A percentile compares a stretch with the other conserved stretches of the same genome.
Conservation (phyloP, 176 grass and related monocot genomes). For the Paspalum notatum region DNA sequence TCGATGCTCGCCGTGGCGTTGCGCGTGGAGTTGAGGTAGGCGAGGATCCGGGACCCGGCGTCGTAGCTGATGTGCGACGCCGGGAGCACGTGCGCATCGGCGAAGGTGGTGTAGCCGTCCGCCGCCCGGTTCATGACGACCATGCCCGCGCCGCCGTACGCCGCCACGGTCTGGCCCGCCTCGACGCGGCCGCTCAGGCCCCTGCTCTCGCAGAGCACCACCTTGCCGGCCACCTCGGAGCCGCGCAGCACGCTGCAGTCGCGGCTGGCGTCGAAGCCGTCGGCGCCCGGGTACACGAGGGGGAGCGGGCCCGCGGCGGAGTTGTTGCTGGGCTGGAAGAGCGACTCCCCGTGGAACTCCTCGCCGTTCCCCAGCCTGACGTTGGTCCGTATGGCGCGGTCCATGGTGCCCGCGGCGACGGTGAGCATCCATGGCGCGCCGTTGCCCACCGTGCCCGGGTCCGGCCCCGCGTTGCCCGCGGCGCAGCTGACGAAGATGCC, state of each 20-base stretch:
- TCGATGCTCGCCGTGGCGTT: conserved; percentile 58
- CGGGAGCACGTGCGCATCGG: conserved; percentile 63
- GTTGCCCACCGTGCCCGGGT: conserved; percentile 52
- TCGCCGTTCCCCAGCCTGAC: conserved; percentile 72
- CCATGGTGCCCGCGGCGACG: conserved; percentile 76
- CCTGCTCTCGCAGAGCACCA: conserved; percentile 68
- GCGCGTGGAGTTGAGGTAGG: conserved; percentile 62
- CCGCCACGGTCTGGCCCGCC: conserved; percentile 52
- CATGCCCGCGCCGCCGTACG: conserved; percentile 57
- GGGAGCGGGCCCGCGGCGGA: conserved; percentile 33
- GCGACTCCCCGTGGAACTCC: conserved; percentile 74
- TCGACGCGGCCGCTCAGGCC: conserved; percentile 55
- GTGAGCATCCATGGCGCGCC: conserved; percentile 92
- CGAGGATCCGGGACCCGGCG: conserved; percentile 47
- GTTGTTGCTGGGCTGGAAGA: conserved; percentile 59
- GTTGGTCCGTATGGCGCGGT: conserved; percentile 63
- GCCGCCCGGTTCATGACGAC: conserved; percentile 58
- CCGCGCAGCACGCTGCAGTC: conserved; percentile 67
- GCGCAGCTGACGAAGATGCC: conserved; percentile 84
- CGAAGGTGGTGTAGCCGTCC: conserved; percentile 66
- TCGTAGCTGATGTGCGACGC: conserved; percentile 63
- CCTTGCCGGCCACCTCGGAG: conserved; percentile 56
- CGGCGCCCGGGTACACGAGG: conserved; percentile 57
- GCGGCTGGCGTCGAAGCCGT: conserved; percentile 45
- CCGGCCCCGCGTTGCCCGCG: conserved; percentile 65